Base-by-base conservation (phyloP, 768 basidiomycete genomes). In the Pisolithus microcarpus region DNA sequence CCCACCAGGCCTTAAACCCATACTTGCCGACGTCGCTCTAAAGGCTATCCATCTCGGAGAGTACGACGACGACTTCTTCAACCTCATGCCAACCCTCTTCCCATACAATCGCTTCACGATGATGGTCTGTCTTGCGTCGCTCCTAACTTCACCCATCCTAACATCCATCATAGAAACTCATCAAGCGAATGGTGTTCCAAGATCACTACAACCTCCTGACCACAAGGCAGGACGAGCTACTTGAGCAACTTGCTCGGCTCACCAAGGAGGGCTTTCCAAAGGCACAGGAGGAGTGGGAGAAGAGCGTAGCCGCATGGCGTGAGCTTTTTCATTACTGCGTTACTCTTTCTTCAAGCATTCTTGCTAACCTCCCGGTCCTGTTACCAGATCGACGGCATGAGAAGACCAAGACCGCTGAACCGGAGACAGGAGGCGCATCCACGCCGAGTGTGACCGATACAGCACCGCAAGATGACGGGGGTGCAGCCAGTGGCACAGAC, bases 61-160 rank as follows among this genome's bases (percentile, higher is more conserved):
- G 63, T 96, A 95, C 67, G 87, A 91, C 54, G 93, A 95, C 16
- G 80, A 87, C 59, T 95, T 95, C 66, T 97, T 95, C 70, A 84
- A 81, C 59, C 73, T 86, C 18, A 87, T 97, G 81, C 91, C 94
- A 0, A 75, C 70, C 21, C 65, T 95, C 37, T 92, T 98, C 60
- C 91, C 92, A 0, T 98, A 97, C 63, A 99, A 99, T 71, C 84
- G 85, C 56, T 99, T 89, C 65, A 95, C 91, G 0, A 92, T 97
- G 84, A 87, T 78, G 46, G 85, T 88, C 49, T 47, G 84, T 37
- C 40, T 38, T 44, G 34, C 0, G 46, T 36, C 23, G 7, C 38
- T 11, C 8, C 38, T 34, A 5, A 23, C 24, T 31, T 43, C 15
- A 50, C 26, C 19, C 24, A 13, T 0, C 16, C 55, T 66, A 34